phyloP scores from a whole-genome alignment of 768 basidiomycete genomes.

The Termitomyces sp. region DNA sequence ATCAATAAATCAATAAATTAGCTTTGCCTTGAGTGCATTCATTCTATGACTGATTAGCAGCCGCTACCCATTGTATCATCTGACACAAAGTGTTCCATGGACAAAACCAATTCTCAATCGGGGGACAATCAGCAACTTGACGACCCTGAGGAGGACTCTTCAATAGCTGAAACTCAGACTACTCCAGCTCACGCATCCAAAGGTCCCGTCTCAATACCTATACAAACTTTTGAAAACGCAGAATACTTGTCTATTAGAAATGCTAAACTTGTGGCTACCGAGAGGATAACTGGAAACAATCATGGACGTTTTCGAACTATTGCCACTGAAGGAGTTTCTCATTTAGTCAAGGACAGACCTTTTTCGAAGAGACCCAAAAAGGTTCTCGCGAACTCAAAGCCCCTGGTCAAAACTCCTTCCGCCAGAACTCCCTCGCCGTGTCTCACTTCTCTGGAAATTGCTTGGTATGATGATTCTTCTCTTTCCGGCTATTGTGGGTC shows the following conservation, averaged over 20 bases:
- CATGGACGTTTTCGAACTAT: background rate
- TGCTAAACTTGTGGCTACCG: conserved; percentile 13
- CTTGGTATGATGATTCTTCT: conserved; percentile 14
- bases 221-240: background rate
- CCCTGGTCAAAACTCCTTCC: background rate
- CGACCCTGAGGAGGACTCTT: background rate
- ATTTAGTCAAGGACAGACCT: background rate
- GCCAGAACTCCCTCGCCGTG: conserved; percentile 13
- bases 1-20: background rate
- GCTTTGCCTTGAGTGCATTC: background rate
- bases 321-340: background rate
- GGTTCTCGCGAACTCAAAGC: background rate
- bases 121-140: background rate
- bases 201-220: background rate
- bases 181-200: background rate
- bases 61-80: background rate
- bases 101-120: background rate
- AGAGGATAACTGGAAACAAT: conserved; percentile 7
- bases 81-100: background rate
- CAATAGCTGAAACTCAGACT: background rate
- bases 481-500: conserved; percentile 4
- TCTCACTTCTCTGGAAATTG: conserved; percentile 20
- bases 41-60: background rate
- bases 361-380: background rate
- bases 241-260: conserved; percentile 4